These are phyloP conservation scores for Vishniacozyma victoriae DNA, from an alignment of 768 basidiomycete species.

Conservation along the genomic window DNA sequence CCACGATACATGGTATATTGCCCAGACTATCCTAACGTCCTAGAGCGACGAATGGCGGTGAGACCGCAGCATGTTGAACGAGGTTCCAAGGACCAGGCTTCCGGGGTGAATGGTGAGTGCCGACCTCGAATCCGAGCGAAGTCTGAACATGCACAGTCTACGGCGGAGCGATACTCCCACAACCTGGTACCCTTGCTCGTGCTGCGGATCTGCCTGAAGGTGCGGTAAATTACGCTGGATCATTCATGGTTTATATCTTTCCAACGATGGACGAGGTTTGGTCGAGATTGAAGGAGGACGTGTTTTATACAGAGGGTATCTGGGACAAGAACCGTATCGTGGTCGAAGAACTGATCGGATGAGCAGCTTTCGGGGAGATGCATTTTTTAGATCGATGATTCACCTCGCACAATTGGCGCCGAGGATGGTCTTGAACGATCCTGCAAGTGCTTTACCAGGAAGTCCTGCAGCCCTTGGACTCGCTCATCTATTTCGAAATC, in stretches of 20 bases:
- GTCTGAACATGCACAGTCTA: conserved; percentile 6
- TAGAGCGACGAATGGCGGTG: conserved; percentile 33
- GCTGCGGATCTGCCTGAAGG: conserved; percentile 5
- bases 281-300: conserved; percentile 33
- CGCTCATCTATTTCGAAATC: no score
- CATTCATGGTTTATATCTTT: conserved; percentile 32
- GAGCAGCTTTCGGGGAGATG: no score
- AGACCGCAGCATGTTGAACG: conserved; percentile 32
- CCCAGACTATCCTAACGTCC: conserved; percentile 38
- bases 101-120: not conserved
- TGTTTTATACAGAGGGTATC: conserved; percentile 39
- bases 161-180: conserved; percentile 9
- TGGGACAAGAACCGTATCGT: conserved; percentile 40
- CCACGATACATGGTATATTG: conserved; percentile 38
- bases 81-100: conserved; percentile 24
- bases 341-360: conserved; percentile 35
- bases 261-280: conserved; percentile 26
- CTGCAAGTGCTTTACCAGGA: no score
- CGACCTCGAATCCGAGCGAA: not conserved
- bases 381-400: no score
- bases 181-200: conserved; percentile 3
- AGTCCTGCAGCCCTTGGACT: no score
- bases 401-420: no score
- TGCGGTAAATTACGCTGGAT: conserved; percentile 22
- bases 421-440: no score